Conservation (phyloP, 805 yeast genomes). For the Cyberlindnera subsufficiens region DNA sequence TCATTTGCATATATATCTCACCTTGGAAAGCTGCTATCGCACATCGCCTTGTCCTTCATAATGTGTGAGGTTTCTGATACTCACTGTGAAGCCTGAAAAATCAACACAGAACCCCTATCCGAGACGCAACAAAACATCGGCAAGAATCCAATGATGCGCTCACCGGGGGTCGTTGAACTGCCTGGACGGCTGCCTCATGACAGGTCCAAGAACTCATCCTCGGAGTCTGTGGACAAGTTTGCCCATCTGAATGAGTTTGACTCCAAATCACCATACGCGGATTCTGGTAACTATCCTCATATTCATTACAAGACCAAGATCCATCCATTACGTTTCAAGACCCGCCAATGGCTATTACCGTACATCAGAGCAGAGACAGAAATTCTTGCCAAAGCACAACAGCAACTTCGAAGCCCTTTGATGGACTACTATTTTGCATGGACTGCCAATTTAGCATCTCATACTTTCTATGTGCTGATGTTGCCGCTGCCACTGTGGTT, state of each 20-base stretch:
- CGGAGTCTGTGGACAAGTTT: constrained; percentile 14
- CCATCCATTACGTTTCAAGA: constrained; percentile 45
- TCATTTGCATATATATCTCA: too few species aligned
- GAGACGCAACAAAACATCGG: too few species aligned
- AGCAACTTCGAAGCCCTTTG: constrained; percentile 35
- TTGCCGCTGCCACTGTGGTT: constrained; percentile 84
- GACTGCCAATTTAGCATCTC: constrained; percentile 87
- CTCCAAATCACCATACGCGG: constrained; percentile 29
- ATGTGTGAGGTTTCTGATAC: too few species aligned
- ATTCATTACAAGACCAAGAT: constrained; percentile 60
- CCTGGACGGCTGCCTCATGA: too few species aligned
- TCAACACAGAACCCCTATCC: too few species aligned
- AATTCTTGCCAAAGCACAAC: constrained; percentile 52
- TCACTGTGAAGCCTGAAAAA: too few species aligned
- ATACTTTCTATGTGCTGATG: constrained; percentile 87
- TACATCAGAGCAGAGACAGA: constrained; percentile 61
- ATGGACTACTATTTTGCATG: constrained; percentile 77
- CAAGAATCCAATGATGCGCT: too few species aligned
- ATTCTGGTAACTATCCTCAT: constrained; percentile 70
- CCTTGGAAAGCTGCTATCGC: too few species aligned
- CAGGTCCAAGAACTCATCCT: background rate
- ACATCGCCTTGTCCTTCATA: too few species aligned
- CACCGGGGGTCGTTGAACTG: too few species aligned
- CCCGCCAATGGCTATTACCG: constrained; percentile 52
- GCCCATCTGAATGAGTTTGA: constrained; percentile 23